Base-by-base conservation (phyloP, 2,329 filamentous ascomycete genomes). In the Fusarium hainanense region DNA sequence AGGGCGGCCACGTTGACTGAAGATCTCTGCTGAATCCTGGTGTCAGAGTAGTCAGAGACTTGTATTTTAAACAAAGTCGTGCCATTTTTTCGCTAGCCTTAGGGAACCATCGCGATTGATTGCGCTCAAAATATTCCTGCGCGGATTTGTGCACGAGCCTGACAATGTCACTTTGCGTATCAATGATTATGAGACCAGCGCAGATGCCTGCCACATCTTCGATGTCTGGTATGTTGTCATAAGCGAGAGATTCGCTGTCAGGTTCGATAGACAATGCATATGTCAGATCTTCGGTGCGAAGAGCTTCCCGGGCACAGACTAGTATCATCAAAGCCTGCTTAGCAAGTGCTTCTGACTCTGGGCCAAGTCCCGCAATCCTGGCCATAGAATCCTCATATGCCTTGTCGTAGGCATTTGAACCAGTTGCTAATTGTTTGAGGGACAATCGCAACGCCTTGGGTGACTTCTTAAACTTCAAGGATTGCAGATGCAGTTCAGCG, bases 31-130 rank as follows among this genome's bases (percentile, higher is more conserved):
- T n/a, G 27, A 21, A 48, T 0, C 2, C n/a, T 32, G 27, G 4
- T 0, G 1, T 3, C 3, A 5, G 0, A 18, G 2, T 30, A 2
- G 27, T 1, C 1, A 48, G 6, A 21, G 13, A 10, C 4, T 11
- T n/a, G 6, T 18, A 48, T 1, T 18, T 21, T 4, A 48, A 0
- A 3, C 46, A 48, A 18, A 48, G 46, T 1, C 46, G 27, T 12
- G 46, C 46, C 46, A 48, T 32, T 18, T 0, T 13, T 6, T 48
- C 46, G 6, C 2, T 48, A 14, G 46, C n/a, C 0, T 11, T 7
- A 7, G 46, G n/a, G 13, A 48, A 48, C 8, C 27, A 16, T 8
- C n/a, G 27, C 0, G n/a, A 14, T 20, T 32, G 27, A 0, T 48
- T 20, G 6, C 46, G 46, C 3, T 48, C 46, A 18, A 48, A 48